Conservation (phyloP, 176 grass and related monocot genomes). For the Zoysia pacifica region DNA sequence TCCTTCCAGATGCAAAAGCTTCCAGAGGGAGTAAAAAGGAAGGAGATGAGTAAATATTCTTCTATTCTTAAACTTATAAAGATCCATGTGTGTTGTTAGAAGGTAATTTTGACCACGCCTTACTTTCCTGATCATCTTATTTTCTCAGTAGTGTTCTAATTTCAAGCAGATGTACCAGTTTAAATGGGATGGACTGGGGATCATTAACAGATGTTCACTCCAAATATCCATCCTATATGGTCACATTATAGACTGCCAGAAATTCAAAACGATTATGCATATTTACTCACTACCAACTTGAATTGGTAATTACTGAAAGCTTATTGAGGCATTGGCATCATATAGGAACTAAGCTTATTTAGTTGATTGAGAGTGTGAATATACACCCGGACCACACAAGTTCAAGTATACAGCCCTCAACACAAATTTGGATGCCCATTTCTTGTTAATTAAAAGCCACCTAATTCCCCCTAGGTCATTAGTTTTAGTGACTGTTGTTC, state of each 20-base stretch:
- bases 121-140: not conserved
- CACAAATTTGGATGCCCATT: too few species aligned
- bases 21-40: not conserved
- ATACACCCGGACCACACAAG: not conserved
- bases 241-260: too few species aligned
- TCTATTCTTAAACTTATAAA: not conserved
- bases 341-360: not conserved
- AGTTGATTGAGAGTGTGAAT: not conserved
- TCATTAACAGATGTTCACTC: not conserved
- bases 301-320: not conserved
- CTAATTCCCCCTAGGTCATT: not conserved
- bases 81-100: not conserved
- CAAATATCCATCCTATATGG: not conserved
- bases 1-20: not conserved
- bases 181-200: not conserved
- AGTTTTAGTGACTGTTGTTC: not conserved
- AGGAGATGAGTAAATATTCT: not conserved
- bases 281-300: not conserved
- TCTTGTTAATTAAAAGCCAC: not conserved
- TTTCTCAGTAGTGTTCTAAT: not conserved
- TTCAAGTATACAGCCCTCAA: not conserved
- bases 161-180: slow-evolving; percentile 1
- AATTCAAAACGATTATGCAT: not conserved
- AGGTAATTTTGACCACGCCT: not conserved
- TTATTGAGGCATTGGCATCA: not conserved